Conservation (phyloP, 1,284 basidiomycete species). For the Ganoderma resinaceum region DNA sequence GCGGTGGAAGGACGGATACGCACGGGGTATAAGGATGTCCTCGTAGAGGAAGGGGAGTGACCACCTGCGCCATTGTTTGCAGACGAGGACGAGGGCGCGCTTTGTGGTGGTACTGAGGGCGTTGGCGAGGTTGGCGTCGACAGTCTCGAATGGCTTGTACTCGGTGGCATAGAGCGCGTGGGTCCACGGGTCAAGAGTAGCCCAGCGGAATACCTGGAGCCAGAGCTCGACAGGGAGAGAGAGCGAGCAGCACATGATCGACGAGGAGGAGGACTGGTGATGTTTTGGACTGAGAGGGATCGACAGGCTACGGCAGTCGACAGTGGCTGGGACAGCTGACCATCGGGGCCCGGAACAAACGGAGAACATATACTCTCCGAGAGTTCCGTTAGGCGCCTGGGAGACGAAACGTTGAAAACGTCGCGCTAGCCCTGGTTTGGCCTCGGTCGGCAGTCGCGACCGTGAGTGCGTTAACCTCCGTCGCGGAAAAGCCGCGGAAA, state of each 20-base stretch:
- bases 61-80: slow-evolving; percentile 59
- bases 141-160: slow-evolving; percentile 38
- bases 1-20: slow-evolving; percentile 38
- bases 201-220: slow-evolving; percentile 41
- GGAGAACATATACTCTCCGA: background rate
- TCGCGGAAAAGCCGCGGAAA: background rate
- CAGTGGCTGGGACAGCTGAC: slow-evolving; percentile 1
- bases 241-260: slow-evolving; percentile 3
- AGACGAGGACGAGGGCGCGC: slow-evolving; percentile 57
- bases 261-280: background rate
- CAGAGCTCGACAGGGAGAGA: slow-evolving; percentile 39
- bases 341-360: background rate
- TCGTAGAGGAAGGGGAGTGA: slow-evolving; percentile 56
- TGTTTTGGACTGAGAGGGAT: background rate
- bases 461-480: background rate
- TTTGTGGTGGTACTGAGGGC: slow-evolving; percentile 39
- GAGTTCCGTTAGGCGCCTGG: background rate
- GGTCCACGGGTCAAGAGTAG: slow-evolving; percentile 34
- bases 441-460: background rate
- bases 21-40: slow-evolving; percentile 53
- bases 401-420: background rate
- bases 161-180: slow-evolving; percentile 30
- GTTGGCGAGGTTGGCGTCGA: slow-evolving; percentile 8
- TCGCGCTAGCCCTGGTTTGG: background rate
- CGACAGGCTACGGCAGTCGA: background rate